Evolutionary conservation across 2,329 filamentous ascomycete genomes (phyloP), one percentile per base, ranked within the genome.

Genomic region (Sporothrix variecibatus): DNA sequence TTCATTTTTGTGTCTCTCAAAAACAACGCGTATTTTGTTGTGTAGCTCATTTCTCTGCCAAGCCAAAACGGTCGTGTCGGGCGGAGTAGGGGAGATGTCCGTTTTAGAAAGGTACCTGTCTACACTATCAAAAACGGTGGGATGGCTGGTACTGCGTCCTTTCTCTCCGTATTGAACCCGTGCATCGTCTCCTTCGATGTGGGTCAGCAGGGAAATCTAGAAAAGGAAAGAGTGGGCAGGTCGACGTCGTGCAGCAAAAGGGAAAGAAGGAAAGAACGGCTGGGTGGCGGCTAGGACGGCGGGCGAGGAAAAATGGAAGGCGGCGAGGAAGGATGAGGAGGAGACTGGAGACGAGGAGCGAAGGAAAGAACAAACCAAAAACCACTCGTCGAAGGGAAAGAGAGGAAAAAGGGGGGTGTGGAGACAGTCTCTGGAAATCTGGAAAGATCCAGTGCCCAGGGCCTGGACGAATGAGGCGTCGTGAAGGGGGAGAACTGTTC

Each of bases 251-350:
- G 70, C 46, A 34, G 43, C 40, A 15, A 4, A 49, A 12, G 11
- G 51, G 51, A 56, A 23, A 56, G 51, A 26, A 56, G 60, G 60
- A 28, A 72, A 28, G 31, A 72, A 71, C 68, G 43, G 46, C 65
- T 49, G 65, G 49, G 28, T 31, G 49, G 68, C 68, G 68, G 68
- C 68, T 28, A 71, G 68, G 31, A 53, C 68, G 68, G 69, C 46
- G 31, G 62, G 62, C 62, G 38, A 67, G 51, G 26, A 53, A 56
- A 60, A 71, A 60, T 71, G 49, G 68, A 60, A 71, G 51, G 68
- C 34, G 31, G 56, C 56, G 56, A 60, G 56, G 56, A 60, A 64
- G 60, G 9, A 64, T 17, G 43, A 26, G 28, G 43, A 23, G 51
- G 64, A n/a, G 9, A 49, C n/a, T n/a, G n/a, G n/a, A n/a, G n/a